A percentile compares a stretch with the other conserved stretches of the same genome.
phyloP scores from a whole-genome alignment of 345 rosid species.

The Eucalyptus polyanthemos region DNA sequence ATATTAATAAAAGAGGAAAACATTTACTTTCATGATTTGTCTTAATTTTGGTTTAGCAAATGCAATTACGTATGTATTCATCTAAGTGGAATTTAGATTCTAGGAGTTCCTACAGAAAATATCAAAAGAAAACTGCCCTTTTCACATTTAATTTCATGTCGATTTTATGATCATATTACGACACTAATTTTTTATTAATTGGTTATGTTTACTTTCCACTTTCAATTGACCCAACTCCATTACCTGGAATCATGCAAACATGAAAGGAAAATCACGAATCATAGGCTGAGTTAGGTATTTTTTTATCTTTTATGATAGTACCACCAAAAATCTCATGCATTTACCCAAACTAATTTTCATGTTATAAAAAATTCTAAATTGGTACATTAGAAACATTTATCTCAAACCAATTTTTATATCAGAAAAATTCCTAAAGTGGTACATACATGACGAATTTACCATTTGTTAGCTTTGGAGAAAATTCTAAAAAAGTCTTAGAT shows the following conservation, averaged over 20 bases:
- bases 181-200: not conserved
- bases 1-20: not conserved
- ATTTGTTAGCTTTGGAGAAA: not conserved
- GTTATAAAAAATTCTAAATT: not conserved
- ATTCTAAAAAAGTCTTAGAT: too few relatives aligned
- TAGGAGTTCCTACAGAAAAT: not conserved
- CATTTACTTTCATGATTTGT: not conserved
- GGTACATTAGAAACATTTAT: not conserved
- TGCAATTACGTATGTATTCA: not conserved
- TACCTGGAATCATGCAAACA: not conserved
- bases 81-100: not conserved
- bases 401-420: not conserved
- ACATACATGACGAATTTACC: rapidly evolving
- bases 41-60: not conserved
- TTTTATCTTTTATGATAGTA: not conserved
- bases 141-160: not conserved
- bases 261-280: not conserved
- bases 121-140: not conserved
- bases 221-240: not conserved
- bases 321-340: not conserved
- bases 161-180: not conserved
- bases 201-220: not conserved
- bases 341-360: not conserved
- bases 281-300: not conserved
- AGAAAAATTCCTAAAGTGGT: not conserved